Base-by-base conservation (phyloP, 768 basidiomycete species). In the Tricholoma furcatifolium region DNA sequence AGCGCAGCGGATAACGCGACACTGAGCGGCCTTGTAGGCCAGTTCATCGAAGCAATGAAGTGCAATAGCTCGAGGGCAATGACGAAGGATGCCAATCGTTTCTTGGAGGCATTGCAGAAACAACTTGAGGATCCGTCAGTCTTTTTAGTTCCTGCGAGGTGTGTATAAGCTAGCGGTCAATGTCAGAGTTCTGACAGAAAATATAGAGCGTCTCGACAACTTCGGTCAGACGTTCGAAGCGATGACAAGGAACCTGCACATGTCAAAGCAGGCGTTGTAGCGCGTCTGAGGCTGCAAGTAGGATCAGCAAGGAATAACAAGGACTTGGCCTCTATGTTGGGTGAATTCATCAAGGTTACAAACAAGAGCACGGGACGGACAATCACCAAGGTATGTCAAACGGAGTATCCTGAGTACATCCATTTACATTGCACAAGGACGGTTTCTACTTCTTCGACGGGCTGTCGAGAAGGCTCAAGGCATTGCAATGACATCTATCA, bases 51-150 rank as follows among this genome's bases (percentile, higher is more conserved):
- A 36, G 77, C 83, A 38, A 69, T 90, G 65, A 78, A 84, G 65
- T 78, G 77, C 51, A 85, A 84, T 62, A 83, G 78, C 41, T 88
- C 87, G 53, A 78, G 76, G 59, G 80, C 79, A 44, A 62, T 87
- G 60, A 90, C 83, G 32, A 84, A 80, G 65, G 86, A 90, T 56
- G 88, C 81, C 6, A 87, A 85, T 60, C 67, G 73, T 20, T 87
- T 91, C 67, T 68, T 91, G 49, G 87, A 89, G 58, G 76, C 80
- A 24, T 64, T 91, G 57, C 76, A 80, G 67, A 87, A 85, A 65
- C 87, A 87, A 61, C 76, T 91, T 40, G 80, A 78, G 34, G 83
- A 88, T 64, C 84, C 88, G 31, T 81, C 82, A 17, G 79, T 82
- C 35, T 81, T 79, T 58, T 65, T 79, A 47, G 67, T 75, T 38